Percentiles rank a stretch among this genome's conserved stretches.
phyloP scores from a whole-genome alignment of 768 basidiomycete genomes.

The Gautieria morchelliformis region DNA sequence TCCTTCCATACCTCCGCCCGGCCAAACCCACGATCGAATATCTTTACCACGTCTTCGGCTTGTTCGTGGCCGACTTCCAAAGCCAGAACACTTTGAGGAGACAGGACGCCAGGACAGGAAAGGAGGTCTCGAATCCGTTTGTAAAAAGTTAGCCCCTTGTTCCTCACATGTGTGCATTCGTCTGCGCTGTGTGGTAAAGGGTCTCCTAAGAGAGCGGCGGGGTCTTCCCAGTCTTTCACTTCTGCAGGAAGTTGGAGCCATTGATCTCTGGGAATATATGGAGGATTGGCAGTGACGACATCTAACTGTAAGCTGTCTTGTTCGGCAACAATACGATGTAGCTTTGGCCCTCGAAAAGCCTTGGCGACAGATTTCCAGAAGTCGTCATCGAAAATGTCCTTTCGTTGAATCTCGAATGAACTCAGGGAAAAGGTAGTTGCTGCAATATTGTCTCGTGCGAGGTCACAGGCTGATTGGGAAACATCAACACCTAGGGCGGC shows the following conservation, averaged over 20 bases:
- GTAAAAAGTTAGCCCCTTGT: constrained; percentile 59
- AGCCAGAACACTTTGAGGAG: constrained; percentile 46
- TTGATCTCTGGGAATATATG: constrained; percentile 68
- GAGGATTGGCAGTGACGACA: constrained; percentile 77
- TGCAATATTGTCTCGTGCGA: constrained; percentile 37
- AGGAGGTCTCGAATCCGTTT: constrained; percentile 58
- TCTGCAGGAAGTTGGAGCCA: constrained; percentile 55
- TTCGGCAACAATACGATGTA: constrained; percentile 19
- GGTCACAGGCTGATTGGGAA: constrained; percentile 44
- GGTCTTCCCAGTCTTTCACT: constrained; percentile 75
- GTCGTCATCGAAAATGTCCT: constrained; percentile 33
- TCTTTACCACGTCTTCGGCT: constrained; percentile 47
- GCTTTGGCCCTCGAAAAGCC: background rate
- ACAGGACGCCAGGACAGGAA: constrained; percentile 40
- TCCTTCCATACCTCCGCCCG: constrained; percentile 67
- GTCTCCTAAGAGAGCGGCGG: constrained; percentile 72
- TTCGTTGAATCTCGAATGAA: constrained; percentile 30
- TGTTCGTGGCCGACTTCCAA: constrained; percentile 77
- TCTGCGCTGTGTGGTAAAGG: constrained; percentile 25
- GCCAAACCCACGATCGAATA: constrained; percentile 45
- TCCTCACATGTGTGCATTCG: background rate
- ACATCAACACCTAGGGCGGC: constrained; percentile 61
- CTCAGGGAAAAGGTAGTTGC: constrained; percentile 16
- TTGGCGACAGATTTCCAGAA: constrained; percentile 28
- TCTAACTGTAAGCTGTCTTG: constrained; percentile 41